phyloP scores from a whole-genome alignment of 805 yeast species.

The Monosporozyma solicola region DNA sequence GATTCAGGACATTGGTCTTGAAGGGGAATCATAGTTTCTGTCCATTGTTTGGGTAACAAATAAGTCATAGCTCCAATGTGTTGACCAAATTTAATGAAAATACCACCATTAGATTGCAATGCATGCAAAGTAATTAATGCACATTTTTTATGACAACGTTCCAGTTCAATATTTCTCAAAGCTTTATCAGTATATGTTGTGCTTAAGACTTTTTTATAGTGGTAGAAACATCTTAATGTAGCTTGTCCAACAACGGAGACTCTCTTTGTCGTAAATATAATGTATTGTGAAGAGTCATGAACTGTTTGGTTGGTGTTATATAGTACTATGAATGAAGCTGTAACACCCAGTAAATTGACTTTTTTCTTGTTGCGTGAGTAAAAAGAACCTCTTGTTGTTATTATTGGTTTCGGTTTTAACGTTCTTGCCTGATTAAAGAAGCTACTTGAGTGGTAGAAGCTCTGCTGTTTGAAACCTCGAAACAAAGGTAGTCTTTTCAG shows the following conservation, averaged over 20 bases:
- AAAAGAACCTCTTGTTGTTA: background rate
- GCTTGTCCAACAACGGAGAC: conserved; percentile 60
- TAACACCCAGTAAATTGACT: background rate
- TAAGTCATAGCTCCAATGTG: conserved; percentile 90
- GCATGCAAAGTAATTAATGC: conserved; percentile 75
- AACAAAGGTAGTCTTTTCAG: background rate
- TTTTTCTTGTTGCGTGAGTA: background rate
- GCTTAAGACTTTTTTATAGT: conserved; percentile 53
- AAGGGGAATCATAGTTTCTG: conserved; percentile 83
- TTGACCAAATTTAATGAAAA: conserved; percentile 91
- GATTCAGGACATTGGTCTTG: conserved; percentile 88
- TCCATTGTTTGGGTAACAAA: conserved; percentile 88
- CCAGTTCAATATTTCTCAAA: conserved; percentile 43
- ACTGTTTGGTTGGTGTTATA: conserved; percentile 23
- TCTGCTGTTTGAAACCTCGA: background rate
- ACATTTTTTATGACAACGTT: conserved; percentile 61
- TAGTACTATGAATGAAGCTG: conserved; percentile 11
- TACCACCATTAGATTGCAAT: conserved; percentile 78
- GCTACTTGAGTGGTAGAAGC: background rate
- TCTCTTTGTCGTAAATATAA: conserved; percentile 36
- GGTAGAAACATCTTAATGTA: conserved; percentile 59
- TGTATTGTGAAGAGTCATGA: conserved; percentile 18
- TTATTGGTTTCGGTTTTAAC: background rate
- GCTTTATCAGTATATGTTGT: conserved; percentile 36
- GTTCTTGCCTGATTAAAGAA: background rate